Conservation (phyloP, 768 basidiomycete genomes). For the Lanmaoa pseudosensibilis region DNA sequence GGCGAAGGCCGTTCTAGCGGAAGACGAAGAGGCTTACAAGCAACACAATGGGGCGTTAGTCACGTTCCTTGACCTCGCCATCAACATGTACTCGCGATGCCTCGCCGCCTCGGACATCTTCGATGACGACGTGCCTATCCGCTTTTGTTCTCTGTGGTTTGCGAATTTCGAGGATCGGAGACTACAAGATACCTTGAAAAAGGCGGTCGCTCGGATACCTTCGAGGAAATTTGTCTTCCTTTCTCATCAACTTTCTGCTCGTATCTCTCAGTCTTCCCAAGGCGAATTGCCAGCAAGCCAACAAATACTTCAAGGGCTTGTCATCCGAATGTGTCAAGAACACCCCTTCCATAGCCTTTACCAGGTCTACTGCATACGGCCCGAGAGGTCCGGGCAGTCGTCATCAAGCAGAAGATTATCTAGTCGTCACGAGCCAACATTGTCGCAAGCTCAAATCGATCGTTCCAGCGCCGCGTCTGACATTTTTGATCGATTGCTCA, state of each 20-base stretch:
- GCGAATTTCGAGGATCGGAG: slow-evolving; percentile 69
- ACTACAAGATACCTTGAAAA: slow-evolving; percentile 43
- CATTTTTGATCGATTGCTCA: slow-evolving; percentile 57
- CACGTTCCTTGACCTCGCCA: slow-evolving; percentile 68
- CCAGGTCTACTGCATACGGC: slow-evolving; percentile 77
- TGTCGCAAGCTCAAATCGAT: slow-evolving; percentile 46
- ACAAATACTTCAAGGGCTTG: slow-evolving; percentile 56
- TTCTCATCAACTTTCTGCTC: slow-evolving; percentile 92
- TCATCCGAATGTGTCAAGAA: slow-evolving; percentile 78
- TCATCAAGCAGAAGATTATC: slow-evolving; percentile 44
- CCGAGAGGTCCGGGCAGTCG: slow-evolving; percentile 30
- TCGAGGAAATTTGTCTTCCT: slow-evolving; percentile 90
- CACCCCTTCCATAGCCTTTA: slow-evolving; percentile 95
- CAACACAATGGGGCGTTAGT: slow-evolving; percentile 47
- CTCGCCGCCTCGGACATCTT: slow-evolving; percentile 67
- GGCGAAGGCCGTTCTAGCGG: slow-evolving; percentile 50
- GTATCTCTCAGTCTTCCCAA: slow-evolving; percentile 54
- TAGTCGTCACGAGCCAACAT: slow-evolving; percentile 40
- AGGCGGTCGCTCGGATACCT: slow-evolving; percentile 61
- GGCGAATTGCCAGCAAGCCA: slow-evolving; percentile 44
- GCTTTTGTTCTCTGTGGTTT: slow-evolving; percentile 91
- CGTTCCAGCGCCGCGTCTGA: slow-evolving; percentile 63
- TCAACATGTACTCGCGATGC: slow-evolving; percentile 84
- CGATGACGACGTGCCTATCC: slow-evolving; percentile 76
- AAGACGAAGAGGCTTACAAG: slow-evolving; percentile 50